Conservation (phyloP, 2,329 filamentous ascomycete species). For the Decorospora gaudefroyi region DNA sequence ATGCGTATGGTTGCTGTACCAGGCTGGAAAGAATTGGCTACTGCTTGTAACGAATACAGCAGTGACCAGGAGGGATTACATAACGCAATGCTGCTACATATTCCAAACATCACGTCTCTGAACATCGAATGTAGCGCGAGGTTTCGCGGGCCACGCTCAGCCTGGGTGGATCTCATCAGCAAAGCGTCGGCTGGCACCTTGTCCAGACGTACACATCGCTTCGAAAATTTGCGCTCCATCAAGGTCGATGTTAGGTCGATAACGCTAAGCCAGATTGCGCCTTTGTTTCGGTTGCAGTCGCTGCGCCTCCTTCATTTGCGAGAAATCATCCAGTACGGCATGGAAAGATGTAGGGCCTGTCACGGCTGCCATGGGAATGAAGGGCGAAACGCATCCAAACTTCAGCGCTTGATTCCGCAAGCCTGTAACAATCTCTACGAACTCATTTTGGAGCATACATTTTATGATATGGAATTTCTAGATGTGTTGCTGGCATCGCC, state of each 20-base stretch:
- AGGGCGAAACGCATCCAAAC: constrained; percentile 4
- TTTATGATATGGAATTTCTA: constrained; percentile 16
- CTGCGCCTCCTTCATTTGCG: constrained; percentile 24
- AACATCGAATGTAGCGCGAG: neutral
- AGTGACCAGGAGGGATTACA: constrained; percentile 25
- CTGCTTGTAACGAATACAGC: constrained; percentile 23
- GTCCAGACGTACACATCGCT: constrained; percentile 24
- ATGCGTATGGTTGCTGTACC: constrained; percentile 25
- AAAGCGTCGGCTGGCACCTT: constrained; percentile 13
- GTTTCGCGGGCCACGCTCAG: constrained; percentile 10
- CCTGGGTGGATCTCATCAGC: constrained; percentile 31
- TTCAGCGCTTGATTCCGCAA: constrained; percentile 23
- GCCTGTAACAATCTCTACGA: constrained; percentile 23
- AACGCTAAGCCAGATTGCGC: constrained; percentile 21
- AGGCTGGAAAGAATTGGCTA: constrained; percentile 35
- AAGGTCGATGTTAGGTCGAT: constrained; percentile 15
- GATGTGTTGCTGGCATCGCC: constrained; percentile 23
- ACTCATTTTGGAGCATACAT: constrained; percentile 20
- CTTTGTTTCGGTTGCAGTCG: constrained; percentile 30
- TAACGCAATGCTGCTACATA: constrained; percentile 31
- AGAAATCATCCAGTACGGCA: constrained; percentile 11
- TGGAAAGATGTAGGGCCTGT: neutral
- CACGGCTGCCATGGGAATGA: constrained; percentile 1
- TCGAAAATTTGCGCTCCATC: constrained; percentile 24
- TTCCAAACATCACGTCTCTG: constrained; percentile 26